Evolutionary conservation across 2,329 filamentous ascomycete species (phyloP).

Genomic region (Magnaporthiopsis poae): DNA sequence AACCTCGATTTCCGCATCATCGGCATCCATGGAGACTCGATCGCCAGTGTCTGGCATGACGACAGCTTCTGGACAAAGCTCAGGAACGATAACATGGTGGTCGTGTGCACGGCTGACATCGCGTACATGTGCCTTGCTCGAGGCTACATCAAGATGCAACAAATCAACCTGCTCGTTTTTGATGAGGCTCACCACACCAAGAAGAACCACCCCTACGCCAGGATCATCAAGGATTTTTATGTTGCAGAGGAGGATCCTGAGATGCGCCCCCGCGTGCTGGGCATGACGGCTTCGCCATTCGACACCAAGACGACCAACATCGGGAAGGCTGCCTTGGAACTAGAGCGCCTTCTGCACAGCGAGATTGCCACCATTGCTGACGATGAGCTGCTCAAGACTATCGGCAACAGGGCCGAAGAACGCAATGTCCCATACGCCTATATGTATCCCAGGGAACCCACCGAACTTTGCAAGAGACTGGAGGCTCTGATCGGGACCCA

Average conservation of each 20-base stretch:
- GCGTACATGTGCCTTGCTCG: constrained; percentile 68
- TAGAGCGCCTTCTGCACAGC: constrained; percentile 70
- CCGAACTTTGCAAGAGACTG: constrained; percentile 53
- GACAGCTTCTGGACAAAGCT: constrained; percentile 42
- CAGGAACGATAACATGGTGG: constrained; percentile 59
- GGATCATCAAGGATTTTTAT: constrained; percentile 84
- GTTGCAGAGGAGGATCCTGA: constrained; percentile 32
- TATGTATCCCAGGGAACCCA: constrained; percentile 46
- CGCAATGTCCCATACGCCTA: constrained; percentile 8
- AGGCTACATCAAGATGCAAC: constrained; percentile 67
- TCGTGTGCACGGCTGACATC: constrained; percentile 88
- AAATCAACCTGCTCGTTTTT: constrained; percentile 84
- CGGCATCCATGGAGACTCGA: constrained; percentile 64
- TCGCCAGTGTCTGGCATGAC: constrained; percentile 26
- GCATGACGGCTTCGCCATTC: constrained; percentile 94
- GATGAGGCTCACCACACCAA: constrained; percentile 96
- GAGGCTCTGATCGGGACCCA: constrained; percentile 32
- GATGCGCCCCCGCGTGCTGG: constrained; percentile 67
- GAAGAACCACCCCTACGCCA: constrained; percentile 81
- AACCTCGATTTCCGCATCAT: constrained; percentile 71
- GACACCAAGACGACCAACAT: constrained; percentile 69
- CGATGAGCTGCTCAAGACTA: constrained; percentile 18
- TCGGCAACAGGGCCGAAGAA: constrained; percentile 1
- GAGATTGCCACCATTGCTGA: constrained; percentile 66
- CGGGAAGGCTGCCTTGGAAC: constrained; percentile 55